Conservation (phyloP, 495 filamentous ascomycete genomes). For the Neurospora tetraspora region DNA sequence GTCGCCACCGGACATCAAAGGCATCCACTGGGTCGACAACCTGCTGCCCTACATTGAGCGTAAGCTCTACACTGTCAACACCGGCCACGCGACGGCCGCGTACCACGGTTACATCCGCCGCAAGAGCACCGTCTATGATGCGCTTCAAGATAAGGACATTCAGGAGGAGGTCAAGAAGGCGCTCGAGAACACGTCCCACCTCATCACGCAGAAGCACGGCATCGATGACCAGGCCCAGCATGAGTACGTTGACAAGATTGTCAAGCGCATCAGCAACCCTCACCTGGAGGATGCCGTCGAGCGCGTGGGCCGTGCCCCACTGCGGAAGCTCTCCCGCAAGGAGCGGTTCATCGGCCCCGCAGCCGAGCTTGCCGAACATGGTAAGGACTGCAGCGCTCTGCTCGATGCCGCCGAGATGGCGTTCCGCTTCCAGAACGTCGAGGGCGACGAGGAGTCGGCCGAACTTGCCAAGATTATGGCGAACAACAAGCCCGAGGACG, state of each 20-base stretch:
- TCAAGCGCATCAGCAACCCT: slow-evolving; percentile 89
- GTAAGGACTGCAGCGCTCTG: slow-evolving; percentile 56
- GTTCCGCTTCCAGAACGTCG: slow-evolving; percentile 84
- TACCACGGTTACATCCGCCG: slow-evolving; percentile 83
- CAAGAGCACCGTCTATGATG: slow-evolving; percentile 80
- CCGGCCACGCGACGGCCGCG: slow-evolving; percentile 90
- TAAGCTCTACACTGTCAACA: slow-evolving; percentile 99
- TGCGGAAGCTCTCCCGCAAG: slow-evolving; percentile 84
- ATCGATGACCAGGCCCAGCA: slow-evolving; percentile 70
- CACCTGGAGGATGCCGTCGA: slow-evolving; percentile 85
- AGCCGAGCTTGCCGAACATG: slow-evolving; percentile 68
- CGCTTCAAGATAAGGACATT: slow-evolving; percentile 57
- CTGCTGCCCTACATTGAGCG: slow-evolving; percentile 94
- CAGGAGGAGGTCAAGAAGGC: slow-evolving; percentile 62
- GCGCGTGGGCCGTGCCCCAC: slow-evolving; percentile 88
- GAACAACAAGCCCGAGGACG: slow-evolving; percentile 53
- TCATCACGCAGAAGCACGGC: slow-evolving; percentile 80
- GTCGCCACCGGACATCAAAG: slow-evolving; percentile 56
- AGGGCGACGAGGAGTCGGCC: slow-evolving; percentile 75
- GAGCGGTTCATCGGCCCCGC: slow-evolving; percentile 95
- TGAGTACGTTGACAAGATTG: slow-evolving; percentile 84
- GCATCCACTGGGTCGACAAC: slow-evolving; percentile 86
- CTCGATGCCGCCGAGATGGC: slow-evolving; percentile 75
- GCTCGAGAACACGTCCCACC: slow-evolving; percentile 68
- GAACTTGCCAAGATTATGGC: slow-evolving; percentile 78